Evolutionary conservation across 768 basidiomycete genomes (phyloP).

Genomic region (Fomitopsis serialis): DNA sequence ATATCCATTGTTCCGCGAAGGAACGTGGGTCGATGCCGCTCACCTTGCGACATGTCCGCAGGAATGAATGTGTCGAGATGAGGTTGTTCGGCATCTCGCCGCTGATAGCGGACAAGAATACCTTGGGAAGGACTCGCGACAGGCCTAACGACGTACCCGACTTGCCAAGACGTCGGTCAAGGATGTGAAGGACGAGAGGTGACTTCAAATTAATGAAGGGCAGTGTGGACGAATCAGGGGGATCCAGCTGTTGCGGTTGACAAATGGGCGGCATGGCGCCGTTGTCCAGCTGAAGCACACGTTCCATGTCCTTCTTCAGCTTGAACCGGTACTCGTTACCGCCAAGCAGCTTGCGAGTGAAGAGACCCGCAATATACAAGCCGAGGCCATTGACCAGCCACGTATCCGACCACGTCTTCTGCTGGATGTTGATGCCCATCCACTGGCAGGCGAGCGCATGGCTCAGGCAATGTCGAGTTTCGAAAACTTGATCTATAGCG

Average conservation of each 20-base stretch:
- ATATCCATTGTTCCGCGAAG: constrained; percentile 99
- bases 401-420: constrained; percentile 86
- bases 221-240: constrained; percentile 72
- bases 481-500: constrained; percentile 89
- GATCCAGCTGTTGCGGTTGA: constrained; percentile 79
- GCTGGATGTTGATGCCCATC: constrained; percentile 94
- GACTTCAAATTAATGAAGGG: constrained; percentile 94
- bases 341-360: constrained; percentile 81
- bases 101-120: constrained; percentile 90
- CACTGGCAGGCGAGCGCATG: constrained; percentile 94
- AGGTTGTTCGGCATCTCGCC: constrained; percentile 84
- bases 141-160: constrained; percentile 93
- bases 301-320: constrained; percentile 94
- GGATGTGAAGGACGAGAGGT: constrained; percentile 92
- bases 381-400: constrained; percentile 97
- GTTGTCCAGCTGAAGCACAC: constrained; percentile 81
- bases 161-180: constrained; percentile 90
- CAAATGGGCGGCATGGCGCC: constrained; percentile 92
- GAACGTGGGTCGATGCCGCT: constrained; percentile 84
- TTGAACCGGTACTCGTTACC: constrained; percentile 97
- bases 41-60: constrained; percentile 88
- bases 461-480: constrained; percentile 79
- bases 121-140: constrained; percentile 89
- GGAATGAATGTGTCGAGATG: constrained; percentile 85
- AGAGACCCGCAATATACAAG: constrained; percentile 85